These are phyloP conservation scores for Aspergillus indologenus DNA, from an alignment of 495 filamentous ascomycete genomes.

Conservation along the genomic window DNA sequence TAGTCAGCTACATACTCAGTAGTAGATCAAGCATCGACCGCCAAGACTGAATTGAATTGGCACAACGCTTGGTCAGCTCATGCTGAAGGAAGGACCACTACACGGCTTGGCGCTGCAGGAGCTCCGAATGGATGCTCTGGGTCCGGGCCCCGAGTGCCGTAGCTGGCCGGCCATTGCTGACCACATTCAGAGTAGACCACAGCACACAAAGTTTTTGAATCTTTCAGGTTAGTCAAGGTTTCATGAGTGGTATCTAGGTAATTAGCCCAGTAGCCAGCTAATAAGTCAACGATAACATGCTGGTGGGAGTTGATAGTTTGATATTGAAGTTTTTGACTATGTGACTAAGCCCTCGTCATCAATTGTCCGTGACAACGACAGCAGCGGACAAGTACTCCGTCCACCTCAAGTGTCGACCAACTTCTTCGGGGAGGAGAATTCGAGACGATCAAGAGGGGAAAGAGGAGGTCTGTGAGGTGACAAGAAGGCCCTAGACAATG, in stretches of 20 bases:
- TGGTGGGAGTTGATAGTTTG: not conserved
- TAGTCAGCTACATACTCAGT: too few species aligned
- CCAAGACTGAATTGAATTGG: conserved; percentile 12
- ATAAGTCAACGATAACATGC: too few species aligned
- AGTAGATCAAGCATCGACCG: conserved; percentile 17
- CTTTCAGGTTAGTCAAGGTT: too few species aligned
- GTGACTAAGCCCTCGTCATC: not conserved
- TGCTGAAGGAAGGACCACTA: not conserved
- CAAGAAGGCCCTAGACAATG: conserved; percentile 5
- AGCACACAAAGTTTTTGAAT: too few species aligned
- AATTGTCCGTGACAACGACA: not conserved
- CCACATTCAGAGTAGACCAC: not conserved
- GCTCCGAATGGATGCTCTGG: not conserved
- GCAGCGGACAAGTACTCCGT: not conserved
- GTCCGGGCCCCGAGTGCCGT: too few species aligned
- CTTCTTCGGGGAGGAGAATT: not conserved
- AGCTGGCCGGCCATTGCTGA: not conserved
- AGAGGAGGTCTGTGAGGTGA: conserved; percentile 15
- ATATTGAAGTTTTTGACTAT: too few species aligned
- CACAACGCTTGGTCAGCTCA: conserved; percentile 13
- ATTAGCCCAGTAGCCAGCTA: too few species aligned
- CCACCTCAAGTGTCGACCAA: not conserved
- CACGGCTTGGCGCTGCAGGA: conserved; percentile 5
- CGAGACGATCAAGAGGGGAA: conserved; percentile 19
- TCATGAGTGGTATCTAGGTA: too few species aligned